Base-by-base conservation (phyloP, 495 filamentous ascomycete species). In the Aspergillus affinis region DNA sequence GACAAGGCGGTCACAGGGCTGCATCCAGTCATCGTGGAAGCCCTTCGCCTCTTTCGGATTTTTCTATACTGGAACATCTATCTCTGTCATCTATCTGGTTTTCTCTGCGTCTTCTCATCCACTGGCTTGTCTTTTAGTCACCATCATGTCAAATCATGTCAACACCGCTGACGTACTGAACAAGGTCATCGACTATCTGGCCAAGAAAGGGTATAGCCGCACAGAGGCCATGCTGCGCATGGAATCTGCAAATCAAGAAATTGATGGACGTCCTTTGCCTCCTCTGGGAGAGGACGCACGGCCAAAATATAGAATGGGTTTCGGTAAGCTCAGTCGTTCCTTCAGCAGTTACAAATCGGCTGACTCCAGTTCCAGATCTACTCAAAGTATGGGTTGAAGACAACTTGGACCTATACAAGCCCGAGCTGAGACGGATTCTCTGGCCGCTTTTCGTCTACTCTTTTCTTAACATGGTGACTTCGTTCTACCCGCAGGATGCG, bases 1-100 rank as follows among this genome's bases (percentile, higher is more conserved):
- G 6, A 98, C 90, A 6, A 98, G 85, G 54, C 88, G 90, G 80
- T 97, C 92, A 87, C 88, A 98, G 12, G 94, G 94, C 82, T 96
- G 88, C 88, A 97, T 96, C 94, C 95, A 98, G 77, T 98, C 94
- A 68, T 95, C 94, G 73, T 94, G 88, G 79, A 98, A 91, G 47
- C 23, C 2, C 23, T 26, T 26, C 23, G 23, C 23, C 23, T 26
- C 23, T 26, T 26, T 26, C 4, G 23, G 23, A 26, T 26, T 4
- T 26, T 26, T 4, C 4, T 26, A 26, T 26, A 26, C 4, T 26
- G 23, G 23, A 26, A 26, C 23, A 26, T 26, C 23, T 26, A 26
- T 26, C 23, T 26, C 23, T 2, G 23, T 4, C 23, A 26, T 26
- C 23, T 26, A 26, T 26, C 23, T 26, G 4, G 23, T 4, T 26